Conservation (phyloP, 257 asterid genomes). For the Datura wrightii region DNA sequence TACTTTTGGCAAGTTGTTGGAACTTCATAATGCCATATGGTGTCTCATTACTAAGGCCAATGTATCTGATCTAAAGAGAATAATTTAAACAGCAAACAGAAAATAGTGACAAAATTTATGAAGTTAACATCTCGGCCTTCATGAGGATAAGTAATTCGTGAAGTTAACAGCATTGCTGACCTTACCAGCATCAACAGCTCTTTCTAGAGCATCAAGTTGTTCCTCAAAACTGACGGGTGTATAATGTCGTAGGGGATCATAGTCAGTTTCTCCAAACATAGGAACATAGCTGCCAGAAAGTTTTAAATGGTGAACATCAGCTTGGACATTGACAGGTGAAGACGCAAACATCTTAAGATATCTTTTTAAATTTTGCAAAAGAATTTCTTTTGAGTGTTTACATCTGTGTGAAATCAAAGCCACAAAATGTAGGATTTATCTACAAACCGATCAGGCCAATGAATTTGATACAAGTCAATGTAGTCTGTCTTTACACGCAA, state of each 20-base stretch:
- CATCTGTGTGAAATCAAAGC: conserved; percentile 23
- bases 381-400: not conserved
- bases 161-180: conserved; percentile 50
- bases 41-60: conserved; percentile 93
- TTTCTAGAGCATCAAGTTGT: conserved; percentile 72
- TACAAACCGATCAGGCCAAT: conserved; percentile 99
- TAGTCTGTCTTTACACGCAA: conserved; percentile 71
- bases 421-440: conserved; percentile 37
- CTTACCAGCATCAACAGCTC: conserved; percentile 86
- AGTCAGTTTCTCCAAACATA: conserved; percentile 94
- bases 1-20: conserved; percentile 59
- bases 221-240: conserved; percentile 74
- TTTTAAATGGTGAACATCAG: conserved; percentile 22
- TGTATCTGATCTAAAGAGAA: conserved; percentile 72
- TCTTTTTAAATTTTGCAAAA: not conserved
- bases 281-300: conserved; percentile 56
- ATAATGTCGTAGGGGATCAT: conserved; percentile 57
- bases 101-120: conserved; percentile 40
- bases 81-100: conserved; percentile 33
- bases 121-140: conserved; percentile 29
- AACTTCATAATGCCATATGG: conserved; percentile 94
- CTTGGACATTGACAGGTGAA: not conserved
- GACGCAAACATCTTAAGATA: not conserved
- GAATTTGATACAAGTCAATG: conserved; percentile 92
- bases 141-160: conserved; percentile 42